Evolutionary conservation across 768 basidiomycete genomes (phyloP), one percentile per base, ranked within the genome.

Genomic region (Holtermannia corniformis): DNA sequence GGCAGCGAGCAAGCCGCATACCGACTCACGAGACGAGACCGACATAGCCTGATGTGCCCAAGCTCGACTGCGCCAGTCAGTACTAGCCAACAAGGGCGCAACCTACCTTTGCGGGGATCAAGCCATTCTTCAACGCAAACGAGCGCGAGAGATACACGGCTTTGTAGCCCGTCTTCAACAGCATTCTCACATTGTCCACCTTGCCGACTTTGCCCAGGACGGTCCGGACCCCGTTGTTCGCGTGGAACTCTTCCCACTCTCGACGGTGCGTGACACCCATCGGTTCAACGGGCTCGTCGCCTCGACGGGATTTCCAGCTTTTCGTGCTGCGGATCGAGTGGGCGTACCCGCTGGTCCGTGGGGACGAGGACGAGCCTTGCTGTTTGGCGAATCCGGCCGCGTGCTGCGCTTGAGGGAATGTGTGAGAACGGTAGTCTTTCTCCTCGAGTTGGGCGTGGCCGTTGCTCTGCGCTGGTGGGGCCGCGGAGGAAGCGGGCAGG

Each of bases 71-170:
- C 13, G 25, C 12, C 19, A 47, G 41, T 44, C 14, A 48, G 43
- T 23, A 13, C 3, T 25, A 23, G 14, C 13, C 5, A 12, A 25
- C 27, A 23, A 28, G 32, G 28, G 41, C 19, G 23, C 26, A 2
- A 57, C 63, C 48, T 13, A 70, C 86, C 58, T 91, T 88, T 20
- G 77, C 75, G 1, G 89, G 87, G 51, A 96, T 86, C 70, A 99
- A 89, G 1, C 84, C 85, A 67, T 95, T 81, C 59, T 82, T 79
- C 56, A 82, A 75, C 1, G 95, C 95, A 65, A 97, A 99, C 66
- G 85, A 84, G 51, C 95, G 81, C 12, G 91, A 95, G 54, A 99
- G 85, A 73, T 99, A 99, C 47, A 96, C 92, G 63, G 92, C 83
- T 13, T 89, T 78, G 72, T 97, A 85, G 16, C 95, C 92, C 16